Percentiles rank a stretch among this genome's conserved stretches.
phyloP scores from a whole-genome alignment of 148 eudicot species.

The Persicaria maculosa region DNA sequence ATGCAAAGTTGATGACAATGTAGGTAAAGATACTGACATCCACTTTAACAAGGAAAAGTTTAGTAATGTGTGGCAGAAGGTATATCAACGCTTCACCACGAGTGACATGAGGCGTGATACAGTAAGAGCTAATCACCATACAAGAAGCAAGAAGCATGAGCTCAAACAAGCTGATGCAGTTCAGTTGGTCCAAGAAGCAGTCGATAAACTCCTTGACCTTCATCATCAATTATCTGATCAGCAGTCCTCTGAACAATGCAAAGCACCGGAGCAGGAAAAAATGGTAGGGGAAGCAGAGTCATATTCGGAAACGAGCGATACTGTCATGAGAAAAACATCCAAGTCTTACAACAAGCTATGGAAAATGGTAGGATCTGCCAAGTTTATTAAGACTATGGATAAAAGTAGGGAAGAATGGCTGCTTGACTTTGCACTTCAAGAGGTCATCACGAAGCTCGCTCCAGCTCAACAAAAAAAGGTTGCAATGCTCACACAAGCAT shows the following conservation, averaged over 20 bases:
- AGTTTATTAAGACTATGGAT: slow-evolving; percentile 67
- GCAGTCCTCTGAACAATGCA: slow-evolving; percentile 20
- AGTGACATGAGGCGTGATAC: neutral
- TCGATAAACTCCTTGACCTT: slow-evolving; percentile 69
- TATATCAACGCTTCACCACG: neutral
- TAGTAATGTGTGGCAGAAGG: slow-evolving; percentile 16
- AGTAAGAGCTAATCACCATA: neutral
- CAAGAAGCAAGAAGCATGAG: slow-evolving; percentile 21
- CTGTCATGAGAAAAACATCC: slow-evolving; percentile 32
- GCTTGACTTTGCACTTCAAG: slow-evolving; percentile 85
- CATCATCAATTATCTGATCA: slow-evolving; percentile 44
- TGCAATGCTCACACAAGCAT: slow-evolving; percentile 29
- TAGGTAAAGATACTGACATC: slow-evolving; percentile 18
- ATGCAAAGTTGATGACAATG: slow-evolving; percentile 14
- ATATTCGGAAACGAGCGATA: slow-evolving; percentile 11
- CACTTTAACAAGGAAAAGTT: slow-evolving; percentile 38
- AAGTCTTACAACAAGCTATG: slow-evolving; percentile 57
- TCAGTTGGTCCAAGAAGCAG: slow-evolving; percentile 74
- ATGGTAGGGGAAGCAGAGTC: slow-evolving; percentile 18
- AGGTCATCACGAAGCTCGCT: slow-evolving; percentile 61
- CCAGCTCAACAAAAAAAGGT: slow-evolving; percentile 36
- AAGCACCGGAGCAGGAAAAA: slow-evolving; percentile 11
- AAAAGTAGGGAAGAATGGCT: slow-evolving; percentile 74
- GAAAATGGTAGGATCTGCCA: slow-evolving; percentile 49
- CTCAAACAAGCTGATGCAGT: slow-evolving; percentile 54